Percentiles rank a stretch among this genome's conserved stretches.
Conservation (phyloP, 2,329 filamentous ascomycete species). For the Cephalotrichum gorgonifer region DNA sequence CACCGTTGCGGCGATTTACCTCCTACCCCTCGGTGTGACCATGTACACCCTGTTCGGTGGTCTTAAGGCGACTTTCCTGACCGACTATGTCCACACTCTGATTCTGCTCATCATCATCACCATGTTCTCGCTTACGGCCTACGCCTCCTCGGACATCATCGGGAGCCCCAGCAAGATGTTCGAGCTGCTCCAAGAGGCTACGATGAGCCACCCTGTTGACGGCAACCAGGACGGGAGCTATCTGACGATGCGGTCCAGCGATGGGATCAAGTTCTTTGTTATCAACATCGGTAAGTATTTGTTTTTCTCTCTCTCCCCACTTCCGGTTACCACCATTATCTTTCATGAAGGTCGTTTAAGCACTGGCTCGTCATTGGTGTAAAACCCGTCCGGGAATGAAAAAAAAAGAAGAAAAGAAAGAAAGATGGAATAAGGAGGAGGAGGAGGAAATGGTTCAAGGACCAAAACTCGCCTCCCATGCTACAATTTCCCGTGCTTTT, state of each 20-base stretch:
- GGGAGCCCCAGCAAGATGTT: constrained; percentile 71
- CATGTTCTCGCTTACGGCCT: constrained; percentile 73
- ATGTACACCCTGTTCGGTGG: constrained; percentile 70
- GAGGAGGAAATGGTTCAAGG: too few species aligned
- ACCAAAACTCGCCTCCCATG: too few species aligned
- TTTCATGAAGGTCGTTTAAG: too few species aligned
- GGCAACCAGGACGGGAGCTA: constrained; percentile 78
- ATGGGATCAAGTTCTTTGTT: constrained; percentile 82
- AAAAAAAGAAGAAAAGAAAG: too few species aligned
- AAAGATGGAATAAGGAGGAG: too few species aligned
- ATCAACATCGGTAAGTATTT: constrained; percentile 51
- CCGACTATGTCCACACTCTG: constrained; percentile 78
- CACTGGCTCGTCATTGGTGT: too few species aligned
- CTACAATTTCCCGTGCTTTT: too few species aligned
- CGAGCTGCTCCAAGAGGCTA: constrained; percentile 62
- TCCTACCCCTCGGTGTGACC: constrained; percentile 60
- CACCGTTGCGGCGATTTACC: constrained; percentile 72
- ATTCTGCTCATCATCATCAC: constrained; percentile 77
- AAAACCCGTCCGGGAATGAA: too few species aligned
- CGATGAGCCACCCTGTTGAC: constrained; percentile 59
- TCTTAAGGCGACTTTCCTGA: constrained; percentile 80
- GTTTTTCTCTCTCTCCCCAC: too few species aligned
- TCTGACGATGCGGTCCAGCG: constrained; percentile 71
- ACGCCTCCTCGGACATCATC: constrained; percentile 60
- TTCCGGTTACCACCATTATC: too few species aligned